phyloP scores from a whole-genome alignment of 2,329 filamentous ascomycete genomes.

The Drechslerella coelobrocha region DNA sequence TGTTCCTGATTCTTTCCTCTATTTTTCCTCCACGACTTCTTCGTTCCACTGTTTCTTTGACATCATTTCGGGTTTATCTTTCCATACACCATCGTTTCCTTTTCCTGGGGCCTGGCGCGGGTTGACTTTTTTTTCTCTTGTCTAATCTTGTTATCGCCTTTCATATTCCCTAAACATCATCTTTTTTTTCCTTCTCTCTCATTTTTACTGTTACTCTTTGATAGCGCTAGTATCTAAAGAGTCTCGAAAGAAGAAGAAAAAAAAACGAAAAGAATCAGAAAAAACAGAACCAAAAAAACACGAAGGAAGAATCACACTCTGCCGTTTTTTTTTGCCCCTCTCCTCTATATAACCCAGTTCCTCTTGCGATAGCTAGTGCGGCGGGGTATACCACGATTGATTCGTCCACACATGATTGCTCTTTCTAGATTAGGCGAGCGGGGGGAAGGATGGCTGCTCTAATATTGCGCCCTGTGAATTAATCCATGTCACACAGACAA shows the following conservation, averaged over 20 bases:
- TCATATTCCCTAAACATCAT: slow-evolving; percentile 43
- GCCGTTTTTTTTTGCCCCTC: background rate
- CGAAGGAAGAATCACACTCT: background rate
- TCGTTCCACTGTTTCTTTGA: slow-evolving; percentile 33
- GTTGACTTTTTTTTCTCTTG: slow-evolving; percentile 52
- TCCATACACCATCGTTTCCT: slow-evolving; percentile 51
- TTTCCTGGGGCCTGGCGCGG: slow-evolving; percentile 55
- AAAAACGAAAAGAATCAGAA: background rate
- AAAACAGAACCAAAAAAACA: background rate
- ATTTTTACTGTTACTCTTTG: background rate
- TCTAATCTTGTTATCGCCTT: slow-evolving; percentile 27
- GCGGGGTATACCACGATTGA: background rate
- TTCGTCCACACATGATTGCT: slow-evolving; percentile 1
- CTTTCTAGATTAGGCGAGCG: slow-evolving; percentile 1
- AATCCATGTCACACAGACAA: no score
- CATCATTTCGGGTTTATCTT: slow-evolving; percentile 18
- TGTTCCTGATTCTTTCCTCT: slow-evolving; percentile 56
- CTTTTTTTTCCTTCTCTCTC: background rate
- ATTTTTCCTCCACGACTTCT: slow-evolving; percentile 36
- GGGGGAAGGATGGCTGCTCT: background rate
- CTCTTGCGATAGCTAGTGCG: background rate
- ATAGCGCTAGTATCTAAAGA: background rate
- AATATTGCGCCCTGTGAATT: background rate
- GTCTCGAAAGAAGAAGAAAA: background rate
- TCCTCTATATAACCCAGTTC: background rate